Evolutionary conservation across 2,329 filamentous ascomycete genomes (phyloP).

Genomic region (Ceratocystiopsis minuta): DNA sequence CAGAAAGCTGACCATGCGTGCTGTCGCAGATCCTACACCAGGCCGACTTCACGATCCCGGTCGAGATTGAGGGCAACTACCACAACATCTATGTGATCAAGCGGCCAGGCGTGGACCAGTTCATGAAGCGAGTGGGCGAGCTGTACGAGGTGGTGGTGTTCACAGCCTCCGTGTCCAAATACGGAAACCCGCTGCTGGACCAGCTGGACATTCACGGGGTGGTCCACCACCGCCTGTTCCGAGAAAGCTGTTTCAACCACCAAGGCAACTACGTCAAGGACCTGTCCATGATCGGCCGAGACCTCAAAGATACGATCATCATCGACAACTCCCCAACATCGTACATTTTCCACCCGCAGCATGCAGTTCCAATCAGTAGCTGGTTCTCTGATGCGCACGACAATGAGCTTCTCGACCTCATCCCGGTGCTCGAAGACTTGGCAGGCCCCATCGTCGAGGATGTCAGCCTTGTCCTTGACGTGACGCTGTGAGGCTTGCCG

Average conservation of each 20-base stretch:
- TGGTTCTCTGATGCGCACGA: slow-evolving; percentile 99
- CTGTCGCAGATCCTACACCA: slow-evolving; percentile 69
- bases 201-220: slow-evolving; percentile 95
- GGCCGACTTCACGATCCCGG: slow-evolving; percentile 96
- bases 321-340: slow-evolving; percentile 99
- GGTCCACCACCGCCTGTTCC: slow-evolving; percentile 87
- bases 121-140: slow-evolving; percentile 97
- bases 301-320: slow-evolving; percentile 94
- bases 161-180: slow-evolving; percentile 97
- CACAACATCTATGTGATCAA: slow-evolving; percentile 99
- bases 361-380: slow-evolving; percentile 96
- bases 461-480: slow-evolving; percentile 93
- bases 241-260: slow-evolving; percentile 98
- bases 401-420: slow-evolving; percentile 92
- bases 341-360: slow-evolving; percentile 98
- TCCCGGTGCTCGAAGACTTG: slow-evolving; percentile 94
- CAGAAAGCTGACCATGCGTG: neutral
- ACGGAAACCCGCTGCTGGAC: slow-evolving; percentile 88
- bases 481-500: slow-evolving; percentile 48
- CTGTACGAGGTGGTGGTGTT: slow-evolving; percentile 98
- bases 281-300: slow-evolving; percentile 86
- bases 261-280: slow-evolving; percentile 99
- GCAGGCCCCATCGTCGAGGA: slow-evolving; percentile 77
- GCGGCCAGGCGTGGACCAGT: slow-evolving; percentile 91
- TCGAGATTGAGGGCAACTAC: slow-evolving; percentile 96